Evolutionary conservation across 345 rosid species (phyloP), one percentile per base, ranked within the genome.

Genomic region (Rhodomyrtus tomentosa): DNA sequence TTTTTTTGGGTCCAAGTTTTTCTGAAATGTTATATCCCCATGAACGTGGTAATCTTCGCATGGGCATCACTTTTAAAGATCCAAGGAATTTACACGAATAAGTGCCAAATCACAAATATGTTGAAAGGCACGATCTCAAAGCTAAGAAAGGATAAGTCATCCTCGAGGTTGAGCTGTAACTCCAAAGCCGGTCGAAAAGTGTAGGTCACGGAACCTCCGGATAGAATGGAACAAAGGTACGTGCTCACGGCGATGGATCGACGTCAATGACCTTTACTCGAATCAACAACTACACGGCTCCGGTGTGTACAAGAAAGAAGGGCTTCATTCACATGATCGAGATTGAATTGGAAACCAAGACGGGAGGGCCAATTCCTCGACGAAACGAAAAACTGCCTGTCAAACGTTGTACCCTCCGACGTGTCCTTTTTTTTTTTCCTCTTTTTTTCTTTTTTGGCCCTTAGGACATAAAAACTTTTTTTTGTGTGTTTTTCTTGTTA

Each of bases 121-220:
- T 3, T n/a, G 6, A 27, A 58, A 13, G 4, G 4, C 5, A 0
- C 32, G 27, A 27, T 8, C 0, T 1, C 0, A 5, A 16, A 29
- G 5, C 42, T 32, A 42, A 42, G 4, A 4, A 18, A 32, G 32
- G 42, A 68, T 4, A 32, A 32, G 42, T 32, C 42, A 32, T 32
- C 3, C 21, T 59, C 3, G 21, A 29, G 73, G 29, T 10, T 48
- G 50, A 48, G 50, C 50, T 48, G 2, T 27, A 15, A 29, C 32
- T 32, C 12, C 74, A 16, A 62, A 16, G 22, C 16, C 22, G 1
- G 42, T 62, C 9, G 42, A 32, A 16, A 62, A 62, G 73, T 8
- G 1, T 7, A 27, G 9, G 40, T 5, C 10, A 29, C 32, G 40
- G 22, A 7, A 3, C 73, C 22, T 14, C 6, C 8, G 38, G 20